phyloP scores from a whole-genome alignment of 2,329 filamentous ascomycete genomes.

The Echinosphaeria canescens region DNA sequence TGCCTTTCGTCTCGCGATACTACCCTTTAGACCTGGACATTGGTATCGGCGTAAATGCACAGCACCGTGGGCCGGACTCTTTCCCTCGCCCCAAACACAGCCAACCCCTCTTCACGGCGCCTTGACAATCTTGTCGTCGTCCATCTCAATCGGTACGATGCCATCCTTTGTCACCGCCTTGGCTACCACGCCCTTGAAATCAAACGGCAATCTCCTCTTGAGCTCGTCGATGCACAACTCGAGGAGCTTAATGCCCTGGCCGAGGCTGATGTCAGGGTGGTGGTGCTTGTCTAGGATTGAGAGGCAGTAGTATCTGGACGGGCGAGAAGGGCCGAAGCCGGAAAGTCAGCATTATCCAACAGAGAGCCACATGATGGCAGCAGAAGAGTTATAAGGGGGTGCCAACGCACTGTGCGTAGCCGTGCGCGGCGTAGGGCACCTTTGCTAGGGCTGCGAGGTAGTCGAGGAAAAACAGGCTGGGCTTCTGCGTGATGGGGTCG shows the following conservation, averaged over 20 bases:
- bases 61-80: too few species aligned
- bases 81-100: background rate
- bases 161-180: slow-evolving; percentile 94
- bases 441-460: slow-evolving; percentile 80
- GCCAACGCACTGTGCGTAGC: slow-evolving; percentile 79
- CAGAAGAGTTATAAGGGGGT: background rate
- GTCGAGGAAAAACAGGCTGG: slow-evolving; percentile 90
- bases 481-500: slow-evolving; percentile 79
- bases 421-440: slow-evolving; percentile 89
- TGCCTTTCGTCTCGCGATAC: too few species aligned
- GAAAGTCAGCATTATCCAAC: slow-evolving; percentile 7
- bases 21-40: too few species aligned
- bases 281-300: slow-evolving; percentile 98
- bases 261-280: slow-evolving; percentile 78
- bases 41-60: too few species aligned
- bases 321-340: background rate
- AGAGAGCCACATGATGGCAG: too few species aligned
- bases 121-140: slow-evolving; percentile 55
- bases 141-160: slow-evolving; percentile 64
- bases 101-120: slow-evolving; percentile 19
- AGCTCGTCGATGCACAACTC: slow-evolving; percentile 93
- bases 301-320: slow-evolving; percentile 83
- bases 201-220: slow-evolving; percentile 89
- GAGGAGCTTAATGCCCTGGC: slow-evolving; percentile 78
- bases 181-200: slow-evolving; percentile 93